Conservation (phyloP, 805 yeast species). For the Kazachstania africana region DNA sequence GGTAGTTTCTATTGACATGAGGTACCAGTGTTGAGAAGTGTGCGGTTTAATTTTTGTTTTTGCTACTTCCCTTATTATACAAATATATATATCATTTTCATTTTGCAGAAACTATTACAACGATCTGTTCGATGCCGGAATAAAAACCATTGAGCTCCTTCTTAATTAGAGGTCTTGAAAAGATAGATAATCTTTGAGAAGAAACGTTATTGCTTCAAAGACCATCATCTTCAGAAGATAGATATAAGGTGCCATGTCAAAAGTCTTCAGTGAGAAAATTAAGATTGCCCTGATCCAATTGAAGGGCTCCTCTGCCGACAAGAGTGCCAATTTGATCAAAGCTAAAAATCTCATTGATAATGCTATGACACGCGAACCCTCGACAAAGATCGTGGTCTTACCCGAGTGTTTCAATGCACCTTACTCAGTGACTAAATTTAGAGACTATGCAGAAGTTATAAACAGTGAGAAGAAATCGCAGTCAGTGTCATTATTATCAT, state of each 20-base stretch:
- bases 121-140: no score
- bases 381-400: constrained; percentile 65
- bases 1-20: neutral
- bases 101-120: no score
- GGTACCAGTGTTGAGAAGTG: no score
- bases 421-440: constrained; percentile 75
- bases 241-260: constrained; percentile 3
- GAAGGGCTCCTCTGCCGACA: constrained; percentile 59
- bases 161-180: no score
- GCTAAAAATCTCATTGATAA: constrained; percentile 51
- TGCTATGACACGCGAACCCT: constrained; percentile 47
- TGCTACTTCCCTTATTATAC: no score
- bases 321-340: constrained; percentile 60
- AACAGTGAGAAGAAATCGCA: constrained; percentile 46
- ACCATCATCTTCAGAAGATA: no score
- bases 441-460: constrained; percentile 78
- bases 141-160: no score
- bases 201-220: no score
- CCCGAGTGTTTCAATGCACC: constrained; percentile 98
- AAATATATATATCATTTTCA: no score
- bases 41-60: no score
- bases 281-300: constrained; percentile 81
- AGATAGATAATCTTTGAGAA: no score
- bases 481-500: constrained; percentile 48
- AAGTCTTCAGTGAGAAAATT: constrained; percentile 33